phyloP scores from a whole-genome alignment of 2,329 filamentous ascomycete species.

The Sphaerulina populicola region DNA sequence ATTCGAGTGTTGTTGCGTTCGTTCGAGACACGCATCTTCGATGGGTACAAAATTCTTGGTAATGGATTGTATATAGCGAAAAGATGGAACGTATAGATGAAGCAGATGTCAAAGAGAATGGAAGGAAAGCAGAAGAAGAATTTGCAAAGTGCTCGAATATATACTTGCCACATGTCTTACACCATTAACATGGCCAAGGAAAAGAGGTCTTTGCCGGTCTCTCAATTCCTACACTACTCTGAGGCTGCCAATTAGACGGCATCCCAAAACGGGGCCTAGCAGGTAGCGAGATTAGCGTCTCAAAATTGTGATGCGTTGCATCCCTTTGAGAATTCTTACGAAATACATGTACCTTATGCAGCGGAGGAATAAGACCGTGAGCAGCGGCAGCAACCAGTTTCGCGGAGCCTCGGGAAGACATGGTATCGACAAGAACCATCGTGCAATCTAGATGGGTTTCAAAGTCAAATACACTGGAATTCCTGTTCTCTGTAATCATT shows the following conservation, averaged over 20 bases:
- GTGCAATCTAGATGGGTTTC: neutral
- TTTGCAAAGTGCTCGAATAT: neutral
- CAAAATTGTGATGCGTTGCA: too few species aligned
- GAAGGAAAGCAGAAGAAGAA: neutral
- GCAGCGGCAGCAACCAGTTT: too few species aligned
- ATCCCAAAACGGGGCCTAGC: too few species aligned
- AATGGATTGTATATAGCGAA: neutral
- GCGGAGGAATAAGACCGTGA: too few species aligned
- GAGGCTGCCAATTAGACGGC: too few species aligned
- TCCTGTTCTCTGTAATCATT: neutral
- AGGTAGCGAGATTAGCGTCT: too few species aligned
- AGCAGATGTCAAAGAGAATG: neutral
- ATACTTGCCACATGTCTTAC: neutral
- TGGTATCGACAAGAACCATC: neutral
- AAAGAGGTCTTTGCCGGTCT: too few species aligned
- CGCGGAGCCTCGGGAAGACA: neutral
- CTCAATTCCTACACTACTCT: too few species aligned
- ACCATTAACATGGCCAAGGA: neutral
- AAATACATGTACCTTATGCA: too few species aligned
- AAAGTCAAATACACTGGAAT: neutral
- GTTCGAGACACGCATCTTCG: neutral
- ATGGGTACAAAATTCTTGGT: neutral
- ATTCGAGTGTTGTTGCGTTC: neutral
- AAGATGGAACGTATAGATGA: neutral
- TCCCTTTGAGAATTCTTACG: too few species aligned